A percentile compares a stretch with the other conserved stretches of the same genome.
phyloP scores from a whole-genome alignment of 805 yeast species.

The Yamadazyma olivae region DNA sequence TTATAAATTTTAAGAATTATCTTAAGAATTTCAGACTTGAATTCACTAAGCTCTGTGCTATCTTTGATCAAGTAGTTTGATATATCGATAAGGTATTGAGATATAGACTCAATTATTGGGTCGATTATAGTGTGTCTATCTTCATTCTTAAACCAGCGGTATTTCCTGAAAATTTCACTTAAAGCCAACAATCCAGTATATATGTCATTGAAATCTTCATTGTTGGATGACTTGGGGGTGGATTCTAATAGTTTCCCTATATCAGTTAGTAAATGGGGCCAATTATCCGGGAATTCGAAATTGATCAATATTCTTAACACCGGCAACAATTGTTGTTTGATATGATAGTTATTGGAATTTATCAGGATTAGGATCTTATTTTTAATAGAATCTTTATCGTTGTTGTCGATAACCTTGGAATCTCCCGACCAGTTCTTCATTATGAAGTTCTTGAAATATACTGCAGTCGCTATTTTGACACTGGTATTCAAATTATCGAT shows the following conservation, averaged over 20 bases:
- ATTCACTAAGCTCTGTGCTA: conserved; percentile 22
- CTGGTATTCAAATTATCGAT: background rate
- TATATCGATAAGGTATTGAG: conserved; percentile 63
- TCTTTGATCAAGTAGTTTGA: conserved; percentile 50
- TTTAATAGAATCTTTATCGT: conserved; percentile 72
- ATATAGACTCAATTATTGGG: conserved; percentile 51
- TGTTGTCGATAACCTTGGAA: conserved; percentile 46
- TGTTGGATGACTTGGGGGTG: conserved; percentile 1
- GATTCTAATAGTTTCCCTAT: background rate
- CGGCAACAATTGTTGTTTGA: conserved; percentile 38
- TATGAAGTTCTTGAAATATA: conserved; percentile 77
- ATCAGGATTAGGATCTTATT: conserved; percentile 67
- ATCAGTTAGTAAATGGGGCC: conserved; percentile 19
- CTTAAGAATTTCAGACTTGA: conserved; percentile 68
- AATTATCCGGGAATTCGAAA: conserved; percentile 31
- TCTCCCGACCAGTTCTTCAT: conserved; percentile 56
- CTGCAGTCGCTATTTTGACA: conserved; percentile 70
- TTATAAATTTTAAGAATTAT: conserved; percentile 74
- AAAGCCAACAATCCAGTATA: conserved; percentile 69
- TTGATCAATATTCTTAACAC: conserved; percentile 32
- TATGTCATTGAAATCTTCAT: conserved; percentile 28
- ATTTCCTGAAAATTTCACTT: conserved; percentile 65
- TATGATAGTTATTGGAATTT: conserved; percentile 31
- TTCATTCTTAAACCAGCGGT: conserved; percentile 66
- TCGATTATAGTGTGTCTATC: conserved; percentile 30